A percentile compares a stretch with the other conserved stretches of the same genome.
Evolutionary conservation across 1,284 basidiomycete species (phyloP).

Genomic region (Sanghuangporus baumii): DNA sequence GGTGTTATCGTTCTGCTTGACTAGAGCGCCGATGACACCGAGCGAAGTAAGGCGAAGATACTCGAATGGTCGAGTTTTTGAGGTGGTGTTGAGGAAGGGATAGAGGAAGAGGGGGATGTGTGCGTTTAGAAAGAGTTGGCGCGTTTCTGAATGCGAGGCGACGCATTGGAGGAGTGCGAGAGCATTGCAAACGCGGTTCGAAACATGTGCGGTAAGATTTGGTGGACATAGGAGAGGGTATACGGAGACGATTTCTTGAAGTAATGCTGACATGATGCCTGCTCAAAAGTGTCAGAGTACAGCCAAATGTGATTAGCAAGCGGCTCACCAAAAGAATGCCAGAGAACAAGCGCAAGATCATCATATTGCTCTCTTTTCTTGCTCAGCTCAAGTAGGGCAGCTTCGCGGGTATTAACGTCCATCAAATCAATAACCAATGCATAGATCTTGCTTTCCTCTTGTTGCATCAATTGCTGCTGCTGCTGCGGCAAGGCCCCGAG

Average conservation of each 20-base stretch:
- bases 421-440: conserved; percentile 77
- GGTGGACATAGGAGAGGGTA: conserved; percentile 96
- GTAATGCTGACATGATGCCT: conserved; percentile 98
- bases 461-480: conserved; percentile 21
- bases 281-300: background rate
- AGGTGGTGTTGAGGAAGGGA: conserved; percentile 98
- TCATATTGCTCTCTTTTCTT: conserved; percentile 99
- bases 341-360: conserved; percentile 94
- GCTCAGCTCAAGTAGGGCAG: conserved; percentile 89
- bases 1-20: conserved; percentile 99
- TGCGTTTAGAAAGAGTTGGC: conserved; percentile 86
- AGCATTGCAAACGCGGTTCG: conserved; percentile 99
- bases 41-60: conserved; percentile 96
- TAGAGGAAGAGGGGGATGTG: conserved; percentile 99
- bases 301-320: background rate
- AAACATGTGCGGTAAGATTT: conserved; percentile 94
- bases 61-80: conserved; percentile 98
- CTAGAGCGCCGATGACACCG: conserved; percentile 97
- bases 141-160: conserved; percentile 90
- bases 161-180: conserved; percentile 97
- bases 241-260: conserved; percentile 98
- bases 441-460: conserved; percentile 81
- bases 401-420: conserved; percentile 77
- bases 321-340: conserved; percentile 94
- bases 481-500: background rate